Conservation (phyloP, 768 basidiomycete genomes). For the Lactarius indigo region DNA sequence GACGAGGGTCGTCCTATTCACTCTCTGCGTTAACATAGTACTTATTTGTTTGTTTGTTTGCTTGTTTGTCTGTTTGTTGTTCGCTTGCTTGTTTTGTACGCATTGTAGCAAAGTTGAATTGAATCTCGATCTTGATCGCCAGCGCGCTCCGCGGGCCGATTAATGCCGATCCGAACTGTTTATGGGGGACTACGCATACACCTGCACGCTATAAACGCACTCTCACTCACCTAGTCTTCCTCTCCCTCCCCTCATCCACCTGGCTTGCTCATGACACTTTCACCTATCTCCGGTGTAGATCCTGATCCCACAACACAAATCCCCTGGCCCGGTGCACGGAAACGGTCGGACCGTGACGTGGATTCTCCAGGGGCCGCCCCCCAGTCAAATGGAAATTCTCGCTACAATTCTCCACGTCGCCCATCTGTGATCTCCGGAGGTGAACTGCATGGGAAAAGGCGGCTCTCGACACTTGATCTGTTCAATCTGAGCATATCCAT, state of each 20-base stretch:
- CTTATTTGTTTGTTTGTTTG: constrained; percentile 5
- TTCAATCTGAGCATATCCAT: constrained; percentile 86
- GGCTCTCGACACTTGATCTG: constrained; percentile 42
- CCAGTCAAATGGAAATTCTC: not conserved
- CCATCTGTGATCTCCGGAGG: constrained; percentile 22
- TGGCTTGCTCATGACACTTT: constrained; percentile 50
- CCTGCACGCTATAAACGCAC: not conserved
- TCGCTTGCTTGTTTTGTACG: not conserved
- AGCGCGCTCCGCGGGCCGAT: constrained; percentile 1
- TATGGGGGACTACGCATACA: not conserved
- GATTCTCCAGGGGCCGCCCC: not conserved
- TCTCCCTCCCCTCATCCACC: constrained; percentile 3
- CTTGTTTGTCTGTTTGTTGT: constrained; percentile 4
- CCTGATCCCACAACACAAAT: constrained; percentile 80
- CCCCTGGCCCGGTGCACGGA: constrained; percentile 53
- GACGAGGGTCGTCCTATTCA: constrained; percentile 44
- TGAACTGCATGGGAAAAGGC: constrained; percentile 34
- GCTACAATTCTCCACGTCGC: constrained; percentile 3
- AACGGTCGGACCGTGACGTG: constrained; percentile 29
- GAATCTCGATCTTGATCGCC: not conserved
- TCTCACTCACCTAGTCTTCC: not conserved
- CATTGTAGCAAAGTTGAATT: not conserved
- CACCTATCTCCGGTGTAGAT: constrained; percentile 48
- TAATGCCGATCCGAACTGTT: not conserved
- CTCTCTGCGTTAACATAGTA: constrained; percentile 28